Evolutionary conservation across 306 rosid genomes (phyloP).

Genomic region (Calophaca sinica): DNA sequence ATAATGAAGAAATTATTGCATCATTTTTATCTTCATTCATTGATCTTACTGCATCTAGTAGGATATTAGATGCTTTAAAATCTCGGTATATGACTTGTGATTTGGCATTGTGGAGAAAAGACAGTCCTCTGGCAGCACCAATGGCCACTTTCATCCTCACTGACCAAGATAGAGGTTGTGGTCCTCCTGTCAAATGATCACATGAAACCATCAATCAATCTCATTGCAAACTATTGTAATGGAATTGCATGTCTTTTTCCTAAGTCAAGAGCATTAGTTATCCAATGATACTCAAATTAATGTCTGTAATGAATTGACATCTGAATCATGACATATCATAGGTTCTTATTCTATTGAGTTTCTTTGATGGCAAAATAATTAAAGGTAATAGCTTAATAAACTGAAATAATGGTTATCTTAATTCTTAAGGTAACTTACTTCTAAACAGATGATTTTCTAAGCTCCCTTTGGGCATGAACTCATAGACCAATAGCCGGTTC

Average conservation of each 20-base stretch:
- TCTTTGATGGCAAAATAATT: not conserved
- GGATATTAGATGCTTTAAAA: slow-evolving; percentile 87
- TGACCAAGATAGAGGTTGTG: slow-evolving; percentile 88
- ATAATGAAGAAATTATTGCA: not conserved
- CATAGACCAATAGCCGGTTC: slow-evolving; percentile 83
- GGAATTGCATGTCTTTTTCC: not conserved
- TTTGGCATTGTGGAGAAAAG: slow-evolving; percentile 83
- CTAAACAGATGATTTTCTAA: slow-evolving; percentile 92
- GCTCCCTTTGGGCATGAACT: slow-evolving; percentile 90
- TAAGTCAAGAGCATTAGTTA: not conserved
- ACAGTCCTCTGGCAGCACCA: slow-evolving; percentile 89
- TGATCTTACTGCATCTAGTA: slow-evolving; percentile 73
- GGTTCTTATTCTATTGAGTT: not conserved
- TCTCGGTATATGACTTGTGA: slow-evolving; percentile 91
- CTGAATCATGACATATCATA: slow-evolving; percentile 11
- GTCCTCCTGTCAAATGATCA: slow-evolving; percentile 69
- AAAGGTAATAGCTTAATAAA: slow-evolving; percentile 9
- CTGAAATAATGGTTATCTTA: too few relatives aligned
- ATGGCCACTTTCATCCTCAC: slow-evolving; percentile 89
- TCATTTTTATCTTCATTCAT: not conserved
- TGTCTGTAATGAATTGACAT: not conserved
- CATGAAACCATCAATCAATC: slow-evolving; percentile 34
- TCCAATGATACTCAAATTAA: slow-evolving; percentile 1
- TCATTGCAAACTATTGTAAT: not conserved
- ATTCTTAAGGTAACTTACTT: slow-evolving; percentile 59